These are phyloP conservation scores for Mycena kentingensis DNA, from an alignment of 768 basidiomycete genomes.

Conservation along the genomic window DNA sequence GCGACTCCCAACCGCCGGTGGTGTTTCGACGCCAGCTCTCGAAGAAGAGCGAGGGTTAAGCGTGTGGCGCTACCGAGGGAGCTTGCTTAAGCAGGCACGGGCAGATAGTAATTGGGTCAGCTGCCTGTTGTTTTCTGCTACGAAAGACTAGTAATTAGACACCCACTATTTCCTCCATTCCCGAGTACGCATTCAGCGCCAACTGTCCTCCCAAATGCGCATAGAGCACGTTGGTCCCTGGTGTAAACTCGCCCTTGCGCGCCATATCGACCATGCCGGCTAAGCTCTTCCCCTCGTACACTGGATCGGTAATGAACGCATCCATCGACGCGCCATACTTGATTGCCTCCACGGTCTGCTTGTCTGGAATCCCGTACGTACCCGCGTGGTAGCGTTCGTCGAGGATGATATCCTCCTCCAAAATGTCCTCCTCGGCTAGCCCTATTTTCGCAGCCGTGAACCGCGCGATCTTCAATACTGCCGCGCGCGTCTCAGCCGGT, in stretches of 20 bases:
- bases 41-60: too few species aligned
- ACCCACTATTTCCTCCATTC: conserved; percentile 19
- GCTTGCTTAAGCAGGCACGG: too few species aligned
- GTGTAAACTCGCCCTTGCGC: conserved; percentile 19
- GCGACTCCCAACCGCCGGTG: too few species aligned
- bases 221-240: conserved; percentile 23
- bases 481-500: conserved; percentile 23
- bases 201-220: conserved; percentile 28
- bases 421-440: conserved; percentile 21
- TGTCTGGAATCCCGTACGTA: conserved; percentile 28
- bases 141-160: too few species aligned
- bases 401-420: conserved; percentile 25
- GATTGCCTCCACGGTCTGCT: conserved; percentile 27
- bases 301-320: conserved; percentile 30
- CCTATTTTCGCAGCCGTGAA: conserved; percentile 24
- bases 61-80: too few species aligned
- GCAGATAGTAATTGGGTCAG: too few species aligned
- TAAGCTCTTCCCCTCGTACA: conserved; percentile 30
- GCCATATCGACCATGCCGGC: conserved; percentile 29
- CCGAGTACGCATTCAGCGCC: conserved; percentile 24
- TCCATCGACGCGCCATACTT: conserved; percentile 28
- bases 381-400: conserved; percentile 29
- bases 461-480: conserved; percentile 24
- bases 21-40: too few species aligned
- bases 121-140: too few species aligned